Evolutionary conservation across 2,329 filamentous ascomycete genomes (phyloP).

Genomic region (Cytospora leucostoma): DNA sequence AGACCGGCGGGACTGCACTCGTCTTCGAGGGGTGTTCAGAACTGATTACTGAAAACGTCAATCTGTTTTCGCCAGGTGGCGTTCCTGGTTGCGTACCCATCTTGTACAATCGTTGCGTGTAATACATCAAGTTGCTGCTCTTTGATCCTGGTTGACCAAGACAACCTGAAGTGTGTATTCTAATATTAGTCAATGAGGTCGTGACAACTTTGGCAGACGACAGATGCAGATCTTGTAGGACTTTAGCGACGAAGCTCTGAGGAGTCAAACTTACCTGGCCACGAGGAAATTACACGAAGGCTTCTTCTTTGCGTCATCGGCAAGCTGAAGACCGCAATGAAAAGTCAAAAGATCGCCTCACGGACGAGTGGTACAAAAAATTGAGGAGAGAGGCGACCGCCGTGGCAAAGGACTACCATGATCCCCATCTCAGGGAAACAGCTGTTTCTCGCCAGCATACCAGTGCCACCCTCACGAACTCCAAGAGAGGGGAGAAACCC

Average conservation of each 20-base stretch:
- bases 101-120: too few species aligned
- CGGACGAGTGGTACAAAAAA: conserved; percentile 13
- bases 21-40: too few species aligned
- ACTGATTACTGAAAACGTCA: too few species aligned
- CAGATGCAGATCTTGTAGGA: background rate
- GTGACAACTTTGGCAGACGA: background rate
- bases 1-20: too few species aligned
- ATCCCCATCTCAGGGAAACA: background rate
- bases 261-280: background rate
- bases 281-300: background rate
- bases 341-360: conserved; percentile 3
- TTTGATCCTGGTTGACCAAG: too few species aligned
- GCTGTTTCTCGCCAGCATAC: conserved; percentile 16
- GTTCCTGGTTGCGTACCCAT: too few species aligned
- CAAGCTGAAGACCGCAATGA: conserved; percentile 14
- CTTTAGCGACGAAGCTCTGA: background rate
- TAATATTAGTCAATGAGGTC: too few species aligned
- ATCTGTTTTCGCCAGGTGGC: too few species aligned
- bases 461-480: conserved; percentile 11
- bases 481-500: conserved; percentile 14
- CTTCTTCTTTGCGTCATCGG: conserved; percentile 10
- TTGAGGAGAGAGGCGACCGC: conserved; percentile 5
- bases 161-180: too few species aligned
- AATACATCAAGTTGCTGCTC: too few species aligned
- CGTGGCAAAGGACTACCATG: conserved; percentile 7